Conservation (phyloP, 768 basidiomycete species). For the Trametes meyenii region DNA sequence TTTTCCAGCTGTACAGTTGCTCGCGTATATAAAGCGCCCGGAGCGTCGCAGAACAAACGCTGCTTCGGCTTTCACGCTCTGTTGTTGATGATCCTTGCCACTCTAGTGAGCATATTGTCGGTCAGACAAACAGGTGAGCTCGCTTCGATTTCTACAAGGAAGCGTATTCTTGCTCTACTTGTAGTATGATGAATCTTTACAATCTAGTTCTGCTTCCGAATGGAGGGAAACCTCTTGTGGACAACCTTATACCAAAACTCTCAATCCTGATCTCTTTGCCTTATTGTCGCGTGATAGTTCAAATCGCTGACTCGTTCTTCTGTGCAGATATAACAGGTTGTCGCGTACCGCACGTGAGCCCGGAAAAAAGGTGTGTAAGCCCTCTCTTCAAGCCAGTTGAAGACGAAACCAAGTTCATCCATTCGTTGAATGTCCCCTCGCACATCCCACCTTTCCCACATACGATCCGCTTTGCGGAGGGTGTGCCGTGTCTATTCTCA, state of each 20-base stretch:
- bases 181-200: constrained; percentile 46
- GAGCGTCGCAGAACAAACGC: not conserved
- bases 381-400: constrained; percentile 19
- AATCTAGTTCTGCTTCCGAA: constrained; percentile 90
- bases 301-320: not conserved
- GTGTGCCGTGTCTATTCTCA: constrained; percentile 39
- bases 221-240: constrained; percentile 71
- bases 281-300: not conserved
- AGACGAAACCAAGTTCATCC: constrained; percentile 85
- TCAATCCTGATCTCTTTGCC: constrained; percentile 49
- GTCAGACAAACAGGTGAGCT: constrained; percentile 30
- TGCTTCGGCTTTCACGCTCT: not conserved
- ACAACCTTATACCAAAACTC: constrained; percentile 61
- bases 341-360: no score
- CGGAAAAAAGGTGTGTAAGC: constrained; percentile 18
- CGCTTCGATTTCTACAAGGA: not conserved
- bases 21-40: constrained; percentile 22
- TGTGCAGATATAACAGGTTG: not conserved
- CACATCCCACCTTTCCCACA: constrained; percentile 36
- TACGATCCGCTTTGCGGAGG: constrained; percentile 40
- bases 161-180: not conserved
- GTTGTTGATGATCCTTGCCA: no score
- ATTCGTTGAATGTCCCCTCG: constrained; percentile 68
- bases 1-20: constrained; percentile 47
- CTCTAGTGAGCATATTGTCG: no score